Evolutionary conservation across 164 flowering plant genomes (phyloP).

Genomic region (Amborella trichopoda): DNA sequence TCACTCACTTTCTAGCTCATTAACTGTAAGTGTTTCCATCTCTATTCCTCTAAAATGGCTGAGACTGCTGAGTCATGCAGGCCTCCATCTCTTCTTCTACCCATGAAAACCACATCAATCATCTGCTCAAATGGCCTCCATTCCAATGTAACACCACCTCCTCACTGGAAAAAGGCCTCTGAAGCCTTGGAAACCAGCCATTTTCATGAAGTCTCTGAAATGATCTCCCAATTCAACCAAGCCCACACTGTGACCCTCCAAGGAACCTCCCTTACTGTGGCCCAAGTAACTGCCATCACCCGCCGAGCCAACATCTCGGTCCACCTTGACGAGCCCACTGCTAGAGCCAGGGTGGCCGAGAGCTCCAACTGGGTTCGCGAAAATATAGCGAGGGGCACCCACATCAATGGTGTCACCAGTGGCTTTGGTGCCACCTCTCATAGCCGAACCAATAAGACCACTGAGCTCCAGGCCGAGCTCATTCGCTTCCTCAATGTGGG

Average conservation of each 20-base stretch:
- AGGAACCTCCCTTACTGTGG: slow-evolving; percentile 36
- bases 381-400: slow-evolving; percentile 17
- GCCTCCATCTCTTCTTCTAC: no score
- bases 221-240: slow-evolving; percentile 46
- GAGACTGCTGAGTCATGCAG: no score
- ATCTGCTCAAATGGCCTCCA: no score
- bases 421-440: slow-evolving; percentile 34
- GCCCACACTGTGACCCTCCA: slow-evolving; percentile 38
- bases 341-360: slow-evolving; percentile 15
- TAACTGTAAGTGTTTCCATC: no score
- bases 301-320: slow-evolving; percentile 7
- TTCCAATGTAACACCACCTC: no score
- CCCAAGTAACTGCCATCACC: slow-evolving; percentile 52
- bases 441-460: slow-evolving; percentile 15
- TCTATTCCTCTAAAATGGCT: no score
- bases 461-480: slow-evolving; percentile 25
- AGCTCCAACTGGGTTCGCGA: slow-evolving; percentile 28
- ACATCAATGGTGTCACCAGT: slow-evolving; percentile 27
- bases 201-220: slow-evolving; percentile 45
- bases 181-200: slow-evolving; percentile 48
- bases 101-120: no score
- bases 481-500: slow-evolving; percentile 29
- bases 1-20: no score
- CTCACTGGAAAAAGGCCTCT: slow-evolving; percentile 46
- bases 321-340: slow-evolving; percentile 13